A percentile compares a stretch with the other conserved stretches of the same genome.
Evolutionary conservation across 352 stramenopile species (phyloP).

Genomic region (Phytophthora hibernalis): DNA sequence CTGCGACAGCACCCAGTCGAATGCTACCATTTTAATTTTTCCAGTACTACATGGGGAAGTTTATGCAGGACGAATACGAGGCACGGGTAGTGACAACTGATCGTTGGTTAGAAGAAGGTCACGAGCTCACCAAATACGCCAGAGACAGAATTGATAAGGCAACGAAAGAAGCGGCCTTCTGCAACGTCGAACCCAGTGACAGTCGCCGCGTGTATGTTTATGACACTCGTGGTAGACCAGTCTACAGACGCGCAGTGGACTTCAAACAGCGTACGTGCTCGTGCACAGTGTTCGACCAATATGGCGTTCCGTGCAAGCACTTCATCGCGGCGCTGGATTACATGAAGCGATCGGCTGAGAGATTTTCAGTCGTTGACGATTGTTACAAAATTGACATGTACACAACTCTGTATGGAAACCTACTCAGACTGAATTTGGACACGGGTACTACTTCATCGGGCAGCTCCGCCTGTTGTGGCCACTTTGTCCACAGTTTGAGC

Average conservation of each 20-base stretch:
- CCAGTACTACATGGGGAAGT: slow-evolving; percentile 29
- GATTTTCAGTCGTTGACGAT: slow-evolving; percentile 10
- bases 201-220: not conserved
- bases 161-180: slow-evolving; percentile 2
- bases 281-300: slow-evolving; percentile 16
- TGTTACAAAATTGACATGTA: slow-evolving; percentile 18
- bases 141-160: slow-evolving; percentile 9
- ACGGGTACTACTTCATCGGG: too few species aligned
- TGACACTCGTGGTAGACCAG: not conserved
- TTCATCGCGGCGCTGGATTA: slow-evolving; percentile 13
- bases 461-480: too few species aligned
- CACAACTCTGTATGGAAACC: slow-evolving; percentile 8
- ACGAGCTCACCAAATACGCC: slow-evolving; percentile 16
- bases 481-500: too few species aligned
- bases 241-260: slow-evolving; percentile 6
- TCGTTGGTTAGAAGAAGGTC: slow-evolving; percentile 6
- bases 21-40: slow-evolving; percentile 20
- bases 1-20: not conserved
- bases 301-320: slow-evolving; percentile 24
- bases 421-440: too few species aligned
- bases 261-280: slow-evolving; percentile 9
- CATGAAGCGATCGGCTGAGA: not conserved
- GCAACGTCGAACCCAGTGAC: not conserved
- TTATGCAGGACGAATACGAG: slow-evolving; percentile 14
- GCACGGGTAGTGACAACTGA: not conserved